Evolutionary conservation across 1,284 basidiomycete species (phyloP).

Genomic region (Tausonia pullulans): DNA sequence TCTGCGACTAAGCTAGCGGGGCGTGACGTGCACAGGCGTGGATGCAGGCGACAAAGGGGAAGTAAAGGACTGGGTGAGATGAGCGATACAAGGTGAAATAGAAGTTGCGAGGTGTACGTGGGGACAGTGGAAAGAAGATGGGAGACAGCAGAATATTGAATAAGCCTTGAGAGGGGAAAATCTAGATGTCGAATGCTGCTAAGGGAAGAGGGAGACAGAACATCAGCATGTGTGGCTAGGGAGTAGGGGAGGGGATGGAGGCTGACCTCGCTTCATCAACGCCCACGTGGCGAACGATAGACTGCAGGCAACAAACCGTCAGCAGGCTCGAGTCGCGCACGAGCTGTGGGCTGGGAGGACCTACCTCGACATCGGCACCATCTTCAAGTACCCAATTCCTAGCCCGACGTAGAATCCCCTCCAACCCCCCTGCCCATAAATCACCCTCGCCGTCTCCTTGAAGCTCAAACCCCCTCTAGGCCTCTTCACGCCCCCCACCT

Average conservation of each 20-base stretch:
- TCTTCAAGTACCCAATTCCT: slow-evolving; percentile 86
- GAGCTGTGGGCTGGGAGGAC: slow-evolving; percentile 12
- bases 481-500: slow-evolving; percentile 76
- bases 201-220: too few relatives aligned
- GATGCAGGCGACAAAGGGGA: too few relatives aligned
- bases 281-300: slow-evolving; percentile 38
- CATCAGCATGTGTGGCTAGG: too few relatives aligned
- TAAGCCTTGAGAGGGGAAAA: too few relatives aligned
- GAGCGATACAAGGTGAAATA: too few relatives aligned
- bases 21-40: too few relatives aligned
- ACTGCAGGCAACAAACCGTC: slow-evolving; percentile 19
- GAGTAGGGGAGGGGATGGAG: background rate
- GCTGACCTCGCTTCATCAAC: slow-evolving; percentile 29
- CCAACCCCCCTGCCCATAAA: slow-evolving; percentile 64
- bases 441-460: slow-evolving; percentile 58
- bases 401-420: slow-evolving; percentile 89
- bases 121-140: too few relatives aligned
- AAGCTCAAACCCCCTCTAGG: slow-evolving; percentile 64
- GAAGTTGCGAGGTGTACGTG: too few relatives aligned
- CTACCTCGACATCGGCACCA: slow-evolving; percentile 81
- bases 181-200: too few relatives aligned
- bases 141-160: too few relatives aligned
- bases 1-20: too few relatives aligned
- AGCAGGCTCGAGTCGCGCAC: background rate
- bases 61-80: too few relatives aligned